Evolutionary conservation across 768 basidiomycete genomes (phyloP).

Genomic region (Lactarius sp.): DNA sequence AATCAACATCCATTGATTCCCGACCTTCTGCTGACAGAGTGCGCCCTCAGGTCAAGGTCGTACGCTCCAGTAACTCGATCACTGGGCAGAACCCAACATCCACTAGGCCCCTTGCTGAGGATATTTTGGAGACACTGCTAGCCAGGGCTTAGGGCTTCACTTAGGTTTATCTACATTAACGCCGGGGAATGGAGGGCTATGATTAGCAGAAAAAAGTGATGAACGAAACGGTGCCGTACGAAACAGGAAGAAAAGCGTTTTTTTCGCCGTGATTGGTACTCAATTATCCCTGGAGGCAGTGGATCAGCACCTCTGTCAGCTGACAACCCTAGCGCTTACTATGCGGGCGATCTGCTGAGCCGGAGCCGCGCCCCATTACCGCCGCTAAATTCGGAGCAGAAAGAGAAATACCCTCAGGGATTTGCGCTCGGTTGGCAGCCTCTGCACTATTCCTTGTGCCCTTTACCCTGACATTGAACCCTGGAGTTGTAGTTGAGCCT

Average conservation of each 20-base stretch:
- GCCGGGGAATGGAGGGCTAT: background rate
- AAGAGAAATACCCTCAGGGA: too few species aligned
- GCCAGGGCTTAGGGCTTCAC: slow-evolving; percentile 16
- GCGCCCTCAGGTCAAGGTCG: slow-evolving; percentile 39
- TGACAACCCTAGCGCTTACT: too few species aligned
- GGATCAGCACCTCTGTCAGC: background rate
- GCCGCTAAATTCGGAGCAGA: too few species aligned
- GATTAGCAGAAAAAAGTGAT: background rate
- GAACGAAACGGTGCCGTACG: background rate
- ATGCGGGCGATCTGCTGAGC: too few species aligned
- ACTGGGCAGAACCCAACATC: slow-evolving; percentile 77
- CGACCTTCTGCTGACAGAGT: background rate
- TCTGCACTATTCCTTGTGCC: too few species aligned
- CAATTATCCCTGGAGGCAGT: background rate
- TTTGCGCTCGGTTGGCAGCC: too few species aligned
- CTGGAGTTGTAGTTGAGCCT: too few species aligned
- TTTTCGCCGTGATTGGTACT: background rate
- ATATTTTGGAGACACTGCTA: slow-evolving; percentile 48
- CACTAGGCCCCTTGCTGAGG: slow-evolving; percentile 51
- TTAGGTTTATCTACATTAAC: too few species aligned
- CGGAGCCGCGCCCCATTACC: too few species aligned
- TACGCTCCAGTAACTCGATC: slow-evolving; percentile 53
- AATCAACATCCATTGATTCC: slow-evolving; percentile 29
- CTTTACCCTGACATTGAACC: too few species aligned
- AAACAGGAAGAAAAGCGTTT: background rate